These are phyloP conservation scores for Fusarium albosuccineum DNA, from an alignment of 2,329 filamentous ascomycete species.

Conservation along the genomic window DNA sequence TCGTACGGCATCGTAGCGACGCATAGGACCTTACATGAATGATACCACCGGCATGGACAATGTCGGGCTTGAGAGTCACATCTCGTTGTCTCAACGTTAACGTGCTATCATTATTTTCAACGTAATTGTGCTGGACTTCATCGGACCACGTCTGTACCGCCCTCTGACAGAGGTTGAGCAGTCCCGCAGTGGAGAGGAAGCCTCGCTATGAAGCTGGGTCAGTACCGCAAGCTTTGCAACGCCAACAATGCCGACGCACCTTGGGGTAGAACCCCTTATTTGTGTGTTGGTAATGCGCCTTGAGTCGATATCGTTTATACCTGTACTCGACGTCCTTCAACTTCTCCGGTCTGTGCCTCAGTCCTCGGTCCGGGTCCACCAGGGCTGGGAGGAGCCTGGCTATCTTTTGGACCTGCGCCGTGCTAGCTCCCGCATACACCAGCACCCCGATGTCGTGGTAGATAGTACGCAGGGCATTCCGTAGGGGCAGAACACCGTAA, in stretches of 20 bases:
- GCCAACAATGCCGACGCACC: slow-evolving; percentile 8
- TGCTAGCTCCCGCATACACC: slow-evolving; percentile 46
- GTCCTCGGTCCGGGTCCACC: slow-evolving; percentile 14
- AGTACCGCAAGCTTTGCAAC: not conserved
- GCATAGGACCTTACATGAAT: slow-evolving; percentile 32
- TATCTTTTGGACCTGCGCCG: slow-evolving; percentile 39
- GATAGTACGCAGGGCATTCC: slow-evolving; percentile 23
- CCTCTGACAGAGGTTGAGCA: slow-evolving; percentile 7
- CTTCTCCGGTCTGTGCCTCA: not conserved
- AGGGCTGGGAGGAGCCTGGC: slow-evolving; percentile 38
- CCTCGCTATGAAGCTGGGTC: slow-evolving; percentile 5
- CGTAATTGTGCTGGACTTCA: too few relatives aligned
- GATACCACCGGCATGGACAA: slow-evolving; percentile 18
- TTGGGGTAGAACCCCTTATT: not conserved
- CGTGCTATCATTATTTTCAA: too few relatives aligned
- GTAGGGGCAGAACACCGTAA: too few relatives aligned
- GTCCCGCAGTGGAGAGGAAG: not conserved
- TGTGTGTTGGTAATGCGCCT: slow-evolving; percentile 21
- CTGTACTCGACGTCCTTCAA: not conserved
- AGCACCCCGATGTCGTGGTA: slow-evolving; percentile 52
- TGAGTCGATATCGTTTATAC: not conserved
- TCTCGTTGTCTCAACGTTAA: not conserved
- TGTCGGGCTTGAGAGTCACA: not conserved
- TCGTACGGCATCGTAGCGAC: not conserved
- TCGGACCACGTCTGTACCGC: slow-evolving; percentile 10